Conservation (phyloP, 352 stramenopile species). For the Saprolegnia diclina region DNA sequence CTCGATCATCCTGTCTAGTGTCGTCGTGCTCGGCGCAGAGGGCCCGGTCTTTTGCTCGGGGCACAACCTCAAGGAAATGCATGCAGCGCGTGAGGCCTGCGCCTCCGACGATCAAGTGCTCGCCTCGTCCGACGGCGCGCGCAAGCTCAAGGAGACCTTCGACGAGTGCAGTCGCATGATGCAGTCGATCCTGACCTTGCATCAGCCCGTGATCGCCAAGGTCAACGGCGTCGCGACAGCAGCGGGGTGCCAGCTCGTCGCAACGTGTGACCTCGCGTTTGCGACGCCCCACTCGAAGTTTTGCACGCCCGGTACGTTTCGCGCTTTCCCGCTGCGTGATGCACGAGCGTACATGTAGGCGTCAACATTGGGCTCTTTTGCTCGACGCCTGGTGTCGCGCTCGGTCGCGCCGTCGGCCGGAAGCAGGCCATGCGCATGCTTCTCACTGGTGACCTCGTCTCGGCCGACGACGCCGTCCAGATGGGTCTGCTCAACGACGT, state of each 20-base stretch:
- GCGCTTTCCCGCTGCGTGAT: neutral
- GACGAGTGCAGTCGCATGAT: slow-evolving; percentile 48
- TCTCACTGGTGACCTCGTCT: slow-evolving; percentile 46
- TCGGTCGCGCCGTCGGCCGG: slow-evolving; percentile 35
- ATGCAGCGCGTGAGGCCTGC: slow-evolving; percentile 20
- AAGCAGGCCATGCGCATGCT: slow-evolving; percentile 63
- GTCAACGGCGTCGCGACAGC: slow-evolving; percentile 51
- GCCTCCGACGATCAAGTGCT: neutral
- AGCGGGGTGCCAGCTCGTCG: slow-evolving; percentile 54
- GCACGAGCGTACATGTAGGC: slow-evolving; percentile 15
- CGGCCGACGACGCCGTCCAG: slow-evolving; percentile 35
- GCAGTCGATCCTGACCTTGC: slow-evolving; percentile 34
- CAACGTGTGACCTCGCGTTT: slow-evolving; percentile 47
- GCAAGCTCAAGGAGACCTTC: slow-evolving; percentile 22
- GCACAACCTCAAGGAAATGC: slow-evolving; percentile 56
- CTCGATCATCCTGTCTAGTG: no score
- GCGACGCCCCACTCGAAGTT: slow-evolving; percentile 35
- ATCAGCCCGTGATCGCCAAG: slow-evolving; percentile 42
- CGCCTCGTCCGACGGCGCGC: neutral
- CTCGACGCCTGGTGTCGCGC: slow-evolving; percentile 46
- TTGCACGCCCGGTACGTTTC: slow-evolving; percentile 38
- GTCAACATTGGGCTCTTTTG: slow-evolving; percentile 61
- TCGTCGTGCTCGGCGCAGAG: slow-evolving; percentile 36
- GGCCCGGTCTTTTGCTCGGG: slow-evolving; percentile 47
- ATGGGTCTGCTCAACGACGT: slow-evolving; percentile 43